phyloP scores from a whole-genome alignment of 116 monocot genomes.

The Trichopus zeylanicus region DNA sequence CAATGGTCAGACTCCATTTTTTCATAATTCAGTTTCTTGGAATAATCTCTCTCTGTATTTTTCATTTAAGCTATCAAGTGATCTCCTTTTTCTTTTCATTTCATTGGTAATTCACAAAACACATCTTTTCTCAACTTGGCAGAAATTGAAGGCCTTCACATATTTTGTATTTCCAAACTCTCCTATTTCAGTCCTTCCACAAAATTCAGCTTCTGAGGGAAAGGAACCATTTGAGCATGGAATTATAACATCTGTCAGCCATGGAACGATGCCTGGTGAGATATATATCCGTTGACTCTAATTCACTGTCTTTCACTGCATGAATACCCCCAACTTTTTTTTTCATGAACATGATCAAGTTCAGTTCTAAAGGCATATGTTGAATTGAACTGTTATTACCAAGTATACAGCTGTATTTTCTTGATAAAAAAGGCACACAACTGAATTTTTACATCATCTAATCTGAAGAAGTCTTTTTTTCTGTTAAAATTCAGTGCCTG shows the following conservation, averaged over 20 bases:
- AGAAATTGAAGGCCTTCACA: constrained; percentile 73
- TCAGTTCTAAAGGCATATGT: not conserved
- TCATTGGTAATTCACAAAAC: constrained; percentile 2
- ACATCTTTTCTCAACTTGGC: no score
- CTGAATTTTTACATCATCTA: not conserved
- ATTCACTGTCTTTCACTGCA: not conserved
- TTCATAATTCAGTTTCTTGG: no score
- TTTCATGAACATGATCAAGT: not conserved
- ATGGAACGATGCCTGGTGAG: constrained; percentile 79
- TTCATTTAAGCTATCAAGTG: no score
- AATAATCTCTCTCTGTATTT: no score
- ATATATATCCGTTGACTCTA: not conserved
- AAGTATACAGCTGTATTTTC: no score
- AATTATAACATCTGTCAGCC: constrained; percentile 70
- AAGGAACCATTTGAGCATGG: constrained; percentile 65
- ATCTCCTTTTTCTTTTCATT: not conserved
- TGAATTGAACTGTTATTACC: not conserved
- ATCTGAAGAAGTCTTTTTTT: not conserved
- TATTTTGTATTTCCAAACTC: constrained; percentile 75
- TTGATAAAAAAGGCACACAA: no score
- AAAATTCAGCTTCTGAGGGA: constrained; percentile 13
- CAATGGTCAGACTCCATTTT: no score
- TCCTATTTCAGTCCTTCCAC: constrained; percentile 39
- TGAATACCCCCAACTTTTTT: not conserved
- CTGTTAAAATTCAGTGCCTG: constrained; percentile 23